phyloP scores from a whole-genome alignment of 1,139 yeast species.

The Yamadazyma mexicana region DNA sequence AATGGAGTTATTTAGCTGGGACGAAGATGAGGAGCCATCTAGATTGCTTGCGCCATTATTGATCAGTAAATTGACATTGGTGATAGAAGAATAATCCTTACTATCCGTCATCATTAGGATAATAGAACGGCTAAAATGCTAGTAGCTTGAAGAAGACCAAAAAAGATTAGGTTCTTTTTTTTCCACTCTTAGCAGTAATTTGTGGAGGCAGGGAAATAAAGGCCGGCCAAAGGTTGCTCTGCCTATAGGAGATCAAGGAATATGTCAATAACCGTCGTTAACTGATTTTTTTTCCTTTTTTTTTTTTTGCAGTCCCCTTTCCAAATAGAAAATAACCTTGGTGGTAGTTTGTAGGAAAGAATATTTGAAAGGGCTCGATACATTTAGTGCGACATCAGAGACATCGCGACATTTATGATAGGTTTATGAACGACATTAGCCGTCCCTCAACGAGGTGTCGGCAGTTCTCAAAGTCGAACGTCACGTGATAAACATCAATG shows the following conservation, averaged over 20 bases:
- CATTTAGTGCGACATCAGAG: background rate
- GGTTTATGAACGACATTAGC: no score
- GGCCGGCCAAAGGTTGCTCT: background rate
- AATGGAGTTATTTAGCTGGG: slow-evolving; percentile 3
- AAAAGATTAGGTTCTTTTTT: no score
- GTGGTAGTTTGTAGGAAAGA: background rate
- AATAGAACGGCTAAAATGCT: background rate
- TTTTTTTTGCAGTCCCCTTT: background rate
- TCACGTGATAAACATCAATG: no score
- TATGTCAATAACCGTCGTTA: background rate
- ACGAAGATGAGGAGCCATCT: background rate
- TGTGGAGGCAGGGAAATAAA: no score
- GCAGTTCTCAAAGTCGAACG: no score
- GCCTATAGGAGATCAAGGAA: background rate
- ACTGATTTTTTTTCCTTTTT: background rate
- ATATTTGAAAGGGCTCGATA: background rate
- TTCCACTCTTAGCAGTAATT: no score
- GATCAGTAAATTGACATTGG: slow-evolving; percentile 3
- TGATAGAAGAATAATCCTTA: slow-evolving; percentile 3
- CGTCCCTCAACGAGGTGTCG: no score
- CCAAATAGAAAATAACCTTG: slow-evolving; percentile 1
- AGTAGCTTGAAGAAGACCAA: no score
- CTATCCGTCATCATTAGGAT: background rate
- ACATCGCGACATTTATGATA: no score
- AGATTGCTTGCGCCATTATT: background rate